phyloP scores from a whole-genome alignment of 305 asterid genomes.

The Solanum chacoense region DNA sequence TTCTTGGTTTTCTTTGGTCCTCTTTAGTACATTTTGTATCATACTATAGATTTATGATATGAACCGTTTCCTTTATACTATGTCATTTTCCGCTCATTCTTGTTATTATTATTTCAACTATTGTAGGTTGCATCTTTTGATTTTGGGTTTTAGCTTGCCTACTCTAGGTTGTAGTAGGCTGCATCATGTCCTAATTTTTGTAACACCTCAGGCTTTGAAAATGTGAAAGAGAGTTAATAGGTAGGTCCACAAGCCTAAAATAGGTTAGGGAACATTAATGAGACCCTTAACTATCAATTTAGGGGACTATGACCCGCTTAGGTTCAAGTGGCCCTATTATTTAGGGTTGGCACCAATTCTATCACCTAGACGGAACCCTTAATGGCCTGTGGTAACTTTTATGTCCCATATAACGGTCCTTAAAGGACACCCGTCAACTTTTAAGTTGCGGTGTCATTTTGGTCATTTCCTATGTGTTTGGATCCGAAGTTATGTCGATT shows the following conservation, averaged over 20 bases:
- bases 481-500: not conserved
- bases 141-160: not conserved
- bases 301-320: not conserved
- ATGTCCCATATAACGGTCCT: not conserved
- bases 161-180: not conserved
- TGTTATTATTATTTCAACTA: too few species aligned
- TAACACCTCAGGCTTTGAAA: not conserved
- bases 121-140: not conserved
- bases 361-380: not conserved
- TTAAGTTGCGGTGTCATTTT: not conserved
- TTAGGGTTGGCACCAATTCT: not conserved
- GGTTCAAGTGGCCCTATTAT: not conserved
- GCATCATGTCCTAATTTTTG: not conserved
- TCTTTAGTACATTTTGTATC: not conserved
- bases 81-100: not conserved
- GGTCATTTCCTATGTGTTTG: not conserved
- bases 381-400: not conserved
- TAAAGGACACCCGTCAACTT: not conserved
- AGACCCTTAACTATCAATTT: not conserved
- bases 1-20: not conserved
- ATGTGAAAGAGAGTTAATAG: not conserved
- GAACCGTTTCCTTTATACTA: not conserved
- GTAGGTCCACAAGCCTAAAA: not conserved
- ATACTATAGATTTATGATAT: not conserved
- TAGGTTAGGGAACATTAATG: not conserved